Evolutionary conservation across 139 green algal genomes (phyloP), one percentile per base, ranked within the genome.

Genomic region (Deuterostichococcus epilithicus): DNA sequence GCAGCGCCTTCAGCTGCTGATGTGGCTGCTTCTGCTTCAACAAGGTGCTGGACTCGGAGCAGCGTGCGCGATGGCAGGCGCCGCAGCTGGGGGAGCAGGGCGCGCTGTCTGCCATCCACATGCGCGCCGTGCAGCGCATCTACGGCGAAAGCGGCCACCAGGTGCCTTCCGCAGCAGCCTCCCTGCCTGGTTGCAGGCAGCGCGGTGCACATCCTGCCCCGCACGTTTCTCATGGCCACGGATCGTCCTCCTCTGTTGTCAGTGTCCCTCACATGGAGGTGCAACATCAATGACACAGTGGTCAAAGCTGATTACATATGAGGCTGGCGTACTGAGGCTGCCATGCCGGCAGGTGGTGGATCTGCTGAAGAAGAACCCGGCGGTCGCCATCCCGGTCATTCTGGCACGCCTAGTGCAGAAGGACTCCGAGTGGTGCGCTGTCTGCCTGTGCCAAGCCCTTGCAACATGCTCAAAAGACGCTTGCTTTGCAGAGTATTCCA

Each of bases 331-430:
- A 87, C 59, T 80, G 86, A 78, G 88, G 89, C 25, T 45, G 74
- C 20, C 75, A 86, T 74, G 74, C 89, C 37, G 39, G 35, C 18
- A 87, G 42, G 89, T 97, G 39, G 70, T 95, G 36, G 87, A 94
- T 45, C 80, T 98, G 82, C 82, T 99, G 77, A 82, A 81, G 63
- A 90, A 95, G 83, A 95, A 97, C 75, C 94, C 95, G 0, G 85
- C 78, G 1, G 90, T 95, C 20, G 90, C 93, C 13, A 81, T 97
- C 25, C 94, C 93, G 1, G 89, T 97, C 15, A 84, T 99, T 34
- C 82, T 97, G 44, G 33, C 69, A 30, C 89, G 96, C 28, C 86
- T 99, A 85, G 81, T 94, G 74, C 90, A 98, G 83, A 99, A 99
- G 85, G 89, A 96, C 28, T 79, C 84, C 20, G 96, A 99, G 81